Percentiles rank a stretch among this genome's conserved stretches.
phyloP scores from a whole-genome alignment of 2,329 filamentous ascomycete species.

The Tolypocladium guangdongense region DNA sequence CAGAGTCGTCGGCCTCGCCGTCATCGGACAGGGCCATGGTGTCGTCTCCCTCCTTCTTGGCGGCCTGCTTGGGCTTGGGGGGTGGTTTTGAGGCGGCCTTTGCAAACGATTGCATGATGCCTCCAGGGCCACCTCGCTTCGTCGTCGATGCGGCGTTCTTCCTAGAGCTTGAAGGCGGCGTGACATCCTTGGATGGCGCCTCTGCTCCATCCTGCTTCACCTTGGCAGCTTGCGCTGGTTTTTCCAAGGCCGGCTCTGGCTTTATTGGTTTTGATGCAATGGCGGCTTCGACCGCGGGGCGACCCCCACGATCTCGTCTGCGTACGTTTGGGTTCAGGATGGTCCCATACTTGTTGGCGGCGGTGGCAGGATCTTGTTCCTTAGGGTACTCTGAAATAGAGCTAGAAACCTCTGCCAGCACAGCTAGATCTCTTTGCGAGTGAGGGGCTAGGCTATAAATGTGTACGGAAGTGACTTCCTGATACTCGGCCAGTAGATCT shows the following conservation, averaged over 20 bases:
- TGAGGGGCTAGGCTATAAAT: conserved; percentile 75
- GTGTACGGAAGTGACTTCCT: conserved; percentile 68
- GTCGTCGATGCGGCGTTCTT: conserved; percentile 24
- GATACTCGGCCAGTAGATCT: conserved; percentile 60
- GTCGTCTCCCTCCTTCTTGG: conserved; percentile 19
- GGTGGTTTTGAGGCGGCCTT: conserved; percentile 36
- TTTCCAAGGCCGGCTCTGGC: conserved; percentile 16
- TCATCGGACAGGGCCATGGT: conserved; percentile 25
- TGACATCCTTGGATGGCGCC: conserved; percentile 12
- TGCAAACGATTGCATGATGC: conserved; percentile 72
- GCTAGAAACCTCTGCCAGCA: conserved; percentile 58
- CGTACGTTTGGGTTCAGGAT: conserved; percentile 64
- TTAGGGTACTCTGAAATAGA: conserved; percentile 46
- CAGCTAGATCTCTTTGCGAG: conserved; percentile 56
- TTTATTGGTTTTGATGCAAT: conserved; percentile 16
- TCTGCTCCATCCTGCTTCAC: conserved; percentile 20
- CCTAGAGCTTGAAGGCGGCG: conserved; percentile 11
- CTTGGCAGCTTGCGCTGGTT: conserved; percentile 6
- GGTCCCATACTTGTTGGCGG: conserved; percentile 55
- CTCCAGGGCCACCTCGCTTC: conserved; percentile 49
- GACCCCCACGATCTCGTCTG: conserved; percentile 32
- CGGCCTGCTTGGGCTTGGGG: conserved; percentile 34
- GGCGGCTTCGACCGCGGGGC: conserved; percentile 12
- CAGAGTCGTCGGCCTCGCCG: conserved; percentile 27
- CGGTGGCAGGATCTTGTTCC: conserved; percentile 47